Conservation (phyloP, 2,329 filamentous ascomycete species). For the Penicillium corylophilum region DNA sequence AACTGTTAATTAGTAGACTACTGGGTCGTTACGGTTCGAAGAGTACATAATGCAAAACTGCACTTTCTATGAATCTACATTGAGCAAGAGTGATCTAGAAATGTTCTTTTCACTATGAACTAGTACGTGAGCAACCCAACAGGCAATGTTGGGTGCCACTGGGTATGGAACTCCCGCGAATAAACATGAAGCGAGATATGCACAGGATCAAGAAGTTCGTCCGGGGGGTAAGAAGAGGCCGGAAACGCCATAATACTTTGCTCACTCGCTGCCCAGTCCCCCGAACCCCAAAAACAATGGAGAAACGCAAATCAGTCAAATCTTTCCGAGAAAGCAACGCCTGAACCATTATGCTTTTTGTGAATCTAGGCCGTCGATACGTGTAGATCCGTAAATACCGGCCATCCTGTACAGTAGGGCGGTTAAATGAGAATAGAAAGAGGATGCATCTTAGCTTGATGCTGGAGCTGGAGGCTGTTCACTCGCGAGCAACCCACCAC, state of each 20-base stretch:
- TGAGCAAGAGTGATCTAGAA: not conserved
- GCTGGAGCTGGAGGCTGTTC: slow-evolving; percentile 1
- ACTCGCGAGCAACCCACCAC: slow-evolving; percentile 47
- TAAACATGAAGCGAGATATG: slow-evolving; percentile 16
- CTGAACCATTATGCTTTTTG: slow-evolving; percentile 27
- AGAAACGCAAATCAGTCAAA: slow-evolving; percentile 5
- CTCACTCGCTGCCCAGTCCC: slow-evolving; percentile 21
- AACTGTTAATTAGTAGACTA: not conserved
- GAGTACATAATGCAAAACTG: not conserved
- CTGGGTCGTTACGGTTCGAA: not conserved
- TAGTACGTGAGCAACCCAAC: slow-evolving; percentile 6
- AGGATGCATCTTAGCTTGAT: not conserved
- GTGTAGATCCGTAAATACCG: not conserved
- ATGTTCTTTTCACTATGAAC: slow-evolving; percentile 5
- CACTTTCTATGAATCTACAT: not conserved
- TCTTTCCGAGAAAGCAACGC: slow-evolving; percentile 18
- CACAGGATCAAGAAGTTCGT: slow-evolving; percentile 14
- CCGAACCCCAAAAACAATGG: slow-evolving; percentile 11
- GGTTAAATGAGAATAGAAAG: not conserved
- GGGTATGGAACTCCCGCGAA: slow-evolving; percentile 18
- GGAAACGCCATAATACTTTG: slow-evolving; percentile 24
- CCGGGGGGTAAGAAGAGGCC: slow-evolving; percentile 17
- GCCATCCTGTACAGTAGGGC: not conserved
- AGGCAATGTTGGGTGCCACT: slow-evolving; percentile 3
- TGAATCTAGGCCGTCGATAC: slow-evolving; percentile 1